These are phyloP conservation scores for Rubus parviflorus DNA, from an alignment of 306 rosid species.

Conservation along the genomic window DNA sequence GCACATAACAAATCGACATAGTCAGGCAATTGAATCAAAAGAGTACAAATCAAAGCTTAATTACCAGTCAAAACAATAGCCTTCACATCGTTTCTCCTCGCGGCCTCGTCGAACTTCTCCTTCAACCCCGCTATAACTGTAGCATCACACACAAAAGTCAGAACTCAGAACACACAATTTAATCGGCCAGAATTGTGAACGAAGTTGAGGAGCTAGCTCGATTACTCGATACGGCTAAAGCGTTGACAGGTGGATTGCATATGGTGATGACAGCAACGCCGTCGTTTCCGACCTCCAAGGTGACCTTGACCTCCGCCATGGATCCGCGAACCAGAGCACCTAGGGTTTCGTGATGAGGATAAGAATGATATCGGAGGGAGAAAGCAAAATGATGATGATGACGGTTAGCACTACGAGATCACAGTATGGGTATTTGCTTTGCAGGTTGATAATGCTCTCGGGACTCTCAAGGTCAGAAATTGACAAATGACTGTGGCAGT, in stretches of 20 bases:
- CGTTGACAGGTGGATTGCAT: conserved; percentile 90
- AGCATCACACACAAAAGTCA: neutral
- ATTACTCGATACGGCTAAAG: conserved; percentile 70
- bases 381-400: neutral
- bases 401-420: too few species aligned
- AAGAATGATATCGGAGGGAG: neutral
- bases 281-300: conserved; percentile 80
- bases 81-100: conserved; percentile 73
- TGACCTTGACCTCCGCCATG: conserved; percentile 67
- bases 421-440: too few species aligned
- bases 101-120: conserved; percentile 74
- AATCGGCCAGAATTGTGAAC: neutral
- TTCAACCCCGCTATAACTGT: conserved; percentile 67
- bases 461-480: too few species aligned
- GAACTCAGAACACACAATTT: too few species aligned
- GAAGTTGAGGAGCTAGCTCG: conserved; percentile 36
- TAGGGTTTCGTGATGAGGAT: neutral
- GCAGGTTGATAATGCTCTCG: too few species aligned
- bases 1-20: neutral
- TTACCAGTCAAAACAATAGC: conserved; percentile 91
- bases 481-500: too few species aligned
- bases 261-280: conserved; percentile 90
- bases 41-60: neutral
- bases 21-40: neutral
- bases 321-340: conserved; percentile 5